Evolutionary conservation across 2,329 filamentous ascomycete genomes (phyloP).

Genomic region (Apiospora koreana): DNA sequence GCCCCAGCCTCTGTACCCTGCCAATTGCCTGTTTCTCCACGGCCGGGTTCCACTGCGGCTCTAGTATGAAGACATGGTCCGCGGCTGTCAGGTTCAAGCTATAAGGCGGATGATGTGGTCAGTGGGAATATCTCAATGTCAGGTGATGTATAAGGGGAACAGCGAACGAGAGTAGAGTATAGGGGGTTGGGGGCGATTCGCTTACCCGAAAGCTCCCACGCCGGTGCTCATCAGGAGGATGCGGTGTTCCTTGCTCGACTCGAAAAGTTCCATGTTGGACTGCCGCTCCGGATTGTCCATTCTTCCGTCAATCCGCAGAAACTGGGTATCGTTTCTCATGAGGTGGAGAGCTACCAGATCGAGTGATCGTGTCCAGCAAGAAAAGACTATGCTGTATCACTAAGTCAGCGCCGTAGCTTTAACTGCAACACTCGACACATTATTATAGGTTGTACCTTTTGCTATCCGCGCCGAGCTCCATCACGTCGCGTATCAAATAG

Average conservation of each 20-base stretch:
- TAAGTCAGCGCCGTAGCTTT: too few species aligned
- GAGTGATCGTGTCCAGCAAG: neutral
- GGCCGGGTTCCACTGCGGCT: slow-evolving; percentile 15
- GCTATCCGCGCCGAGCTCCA: too few species aligned
- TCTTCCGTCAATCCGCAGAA: neutral
- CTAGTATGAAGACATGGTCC: neutral
- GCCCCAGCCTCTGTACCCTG: neutral
- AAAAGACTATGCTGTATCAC: neutral
- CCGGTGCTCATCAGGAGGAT: neutral
- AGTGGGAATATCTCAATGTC: too few species aligned
- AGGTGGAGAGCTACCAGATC: neutral
- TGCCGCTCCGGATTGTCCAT: too few species aligned
- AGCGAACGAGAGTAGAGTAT: too few species aligned
- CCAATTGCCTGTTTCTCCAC: slow-evolving; percentile 10
- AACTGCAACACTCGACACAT: too few species aligned
- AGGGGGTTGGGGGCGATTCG: too few species aligned
- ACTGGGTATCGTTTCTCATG: neutral
- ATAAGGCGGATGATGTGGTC: too few species aligned
- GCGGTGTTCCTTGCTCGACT: neutral
- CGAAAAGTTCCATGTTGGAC: neutral
- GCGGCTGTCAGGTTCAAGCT: slow-evolving; percentile 11
- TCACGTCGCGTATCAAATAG: too few species aligned
- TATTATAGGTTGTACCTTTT: too few species aligned
- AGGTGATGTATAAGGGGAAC: too few species aligned
- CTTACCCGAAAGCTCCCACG: neutral